Evolutionary conservation across 2,329 filamentous ascomycete species (phyloP).

Genomic region (Fusarium dlaminii): DNA sequence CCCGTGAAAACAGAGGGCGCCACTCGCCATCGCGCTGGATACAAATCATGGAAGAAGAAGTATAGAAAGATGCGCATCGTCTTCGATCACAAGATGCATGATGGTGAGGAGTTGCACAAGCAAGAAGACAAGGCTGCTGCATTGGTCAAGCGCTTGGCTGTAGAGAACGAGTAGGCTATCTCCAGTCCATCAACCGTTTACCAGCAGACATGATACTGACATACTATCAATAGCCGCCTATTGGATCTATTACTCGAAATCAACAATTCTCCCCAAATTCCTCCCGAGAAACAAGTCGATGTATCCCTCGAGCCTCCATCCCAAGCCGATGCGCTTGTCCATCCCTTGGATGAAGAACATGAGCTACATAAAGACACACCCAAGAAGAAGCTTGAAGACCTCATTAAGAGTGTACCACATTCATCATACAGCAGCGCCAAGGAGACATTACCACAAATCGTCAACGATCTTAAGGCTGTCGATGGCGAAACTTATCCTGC

Average conservation of each 20-base stretch:
- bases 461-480: constrained; percentile 59
- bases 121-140: constrained; percentile 83
- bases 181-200: not conserved
- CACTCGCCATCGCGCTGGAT: constrained; percentile 58
- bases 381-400: constrained; percentile 59
- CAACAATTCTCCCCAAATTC: constrained; percentile 84
- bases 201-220: constrained; percentile 30
- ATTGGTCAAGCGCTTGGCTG: constrained; percentile 82
- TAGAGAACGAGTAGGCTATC: constrained; percentile 87
- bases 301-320: constrained; percentile 62
- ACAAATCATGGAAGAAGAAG: constrained; percentile 88
- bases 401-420: constrained; percentile 64
- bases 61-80: constrained; percentile 88
- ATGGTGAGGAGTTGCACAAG: constrained; percentile 83
- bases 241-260: constrained; percentile 90
- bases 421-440: constrained; percentile 62
- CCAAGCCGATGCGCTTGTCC: constrained; percentile 48
- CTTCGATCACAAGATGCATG: constrained; percentile 81
- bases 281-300: constrained; percentile 78
- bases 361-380: constrained; percentile 54
- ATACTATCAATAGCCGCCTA: constrained; percentile 70
- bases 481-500: constrained; percentile 66
- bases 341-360: constrained; percentile 47
- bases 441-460: constrained; percentile 69
- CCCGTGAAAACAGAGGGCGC: constrained; percentile 56